A percentile compares a stretch with the other conserved stretches of the same genome.
phyloP scores from a whole-genome alignment of 805 yeast genomes.

The Metschnikowia noctiluminum region DNA sequence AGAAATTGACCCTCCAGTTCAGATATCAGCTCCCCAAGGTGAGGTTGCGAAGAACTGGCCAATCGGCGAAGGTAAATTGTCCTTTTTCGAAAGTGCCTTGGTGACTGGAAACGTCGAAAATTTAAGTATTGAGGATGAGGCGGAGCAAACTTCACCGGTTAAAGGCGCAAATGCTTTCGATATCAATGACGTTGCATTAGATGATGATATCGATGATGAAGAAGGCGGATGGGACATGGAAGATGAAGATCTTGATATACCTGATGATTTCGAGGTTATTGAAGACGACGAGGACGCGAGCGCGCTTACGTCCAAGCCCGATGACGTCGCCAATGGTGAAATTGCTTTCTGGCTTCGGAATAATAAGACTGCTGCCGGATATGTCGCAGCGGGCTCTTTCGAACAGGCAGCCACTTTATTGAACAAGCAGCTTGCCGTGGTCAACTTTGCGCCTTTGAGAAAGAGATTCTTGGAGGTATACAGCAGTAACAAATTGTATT shows the following conservation, averaged over 20 bases:
- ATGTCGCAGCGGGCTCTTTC: constrained; percentile 94
- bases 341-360: constrained; percentile 80
- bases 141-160: not conserved
- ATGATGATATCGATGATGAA: constrained; percentile 47
- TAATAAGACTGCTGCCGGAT: constrained; percentile 86
- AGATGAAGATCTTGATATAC: constrained; percentile 73
- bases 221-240: constrained; percentile 80
- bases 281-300: constrained; percentile 15
- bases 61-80: constrained; percentile 61
- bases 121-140: constrained; percentile 46
- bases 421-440: constrained; percentile 84
- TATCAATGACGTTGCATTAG: constrained; percentile 14
- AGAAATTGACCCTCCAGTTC: constrained; percentile 39
- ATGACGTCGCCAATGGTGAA: constrained; percentile 49
- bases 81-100: constrained; percentile 83
- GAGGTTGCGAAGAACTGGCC: constrained; percentile 72
- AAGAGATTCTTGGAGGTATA: constrained; percentile 79
- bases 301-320: constrained; percentile 5
- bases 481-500: constrained; percentile 69
- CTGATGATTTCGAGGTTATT: constrained; percentile 29
- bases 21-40: constrained; percentile 47
- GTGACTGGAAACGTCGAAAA: constrained; percentile 69
- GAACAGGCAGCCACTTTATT: constrained; percentile 93
- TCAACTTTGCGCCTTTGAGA: constrained; percentile 84
- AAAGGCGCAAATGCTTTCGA: constrained; percentile 14